Conservation (phyloP, 1,284 basidiomycete genomes). For the Leccinum insolens region DNA sequence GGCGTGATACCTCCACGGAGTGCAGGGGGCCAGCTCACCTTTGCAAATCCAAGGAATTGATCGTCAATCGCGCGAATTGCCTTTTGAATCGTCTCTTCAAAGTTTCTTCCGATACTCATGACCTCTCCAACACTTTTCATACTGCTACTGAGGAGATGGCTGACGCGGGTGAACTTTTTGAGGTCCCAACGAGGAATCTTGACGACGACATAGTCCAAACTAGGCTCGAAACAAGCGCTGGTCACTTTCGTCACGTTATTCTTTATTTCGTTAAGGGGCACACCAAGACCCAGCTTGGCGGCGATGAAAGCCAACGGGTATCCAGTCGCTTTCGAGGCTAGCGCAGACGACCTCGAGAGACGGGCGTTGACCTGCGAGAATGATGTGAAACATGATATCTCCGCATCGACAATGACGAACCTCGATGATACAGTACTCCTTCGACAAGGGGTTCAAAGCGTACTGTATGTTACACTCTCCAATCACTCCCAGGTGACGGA, state of each 20-base stretch:
- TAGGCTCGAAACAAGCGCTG: conserved; percentile 97
- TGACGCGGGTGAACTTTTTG: conserved; percentile 96
- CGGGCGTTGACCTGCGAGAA: conserved; percentile 90
- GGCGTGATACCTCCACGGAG: background rate
- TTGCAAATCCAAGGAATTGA: conserved; percentile 90
- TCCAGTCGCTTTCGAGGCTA: conserved; percentile 98
- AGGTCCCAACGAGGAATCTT: conserved; percentile 99
- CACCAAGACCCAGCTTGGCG: conserved; percentile 95
- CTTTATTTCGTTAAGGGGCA: conserved; percentile 97
- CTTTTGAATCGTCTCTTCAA: conserved; percentile 98
- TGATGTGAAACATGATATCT: conserved; percentile 4
- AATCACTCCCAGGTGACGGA: conserved; percentile 95
- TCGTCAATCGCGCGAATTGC: conserved; percentile 97
- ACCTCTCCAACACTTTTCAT: conserved; percentile 99
- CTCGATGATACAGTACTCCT: conserved; percentile 99
- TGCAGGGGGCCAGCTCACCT: conserved; percentile 48
- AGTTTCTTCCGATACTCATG: conserved; percentile 98
- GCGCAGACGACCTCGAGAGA: conserved; percentile 95
- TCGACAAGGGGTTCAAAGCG: conserved; percentile 92
- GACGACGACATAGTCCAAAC: conserved; percentile 95
- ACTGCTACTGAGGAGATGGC: conserved; percentile 83
- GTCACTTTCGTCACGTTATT: conserved; percentile 98
- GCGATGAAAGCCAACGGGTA: conserved; percentile 99
- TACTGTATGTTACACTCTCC: conserved; percentile 99
- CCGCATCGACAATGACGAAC: conserved; percentile 38